Percentiles rank a stretch among this genome's conserved stretches.
These are phyloP conservation scores for Cairneyella variabilis DNA, from an alignment of 495 filamentous ascomycete genomes.

Conservation along the genomic window DNA sequence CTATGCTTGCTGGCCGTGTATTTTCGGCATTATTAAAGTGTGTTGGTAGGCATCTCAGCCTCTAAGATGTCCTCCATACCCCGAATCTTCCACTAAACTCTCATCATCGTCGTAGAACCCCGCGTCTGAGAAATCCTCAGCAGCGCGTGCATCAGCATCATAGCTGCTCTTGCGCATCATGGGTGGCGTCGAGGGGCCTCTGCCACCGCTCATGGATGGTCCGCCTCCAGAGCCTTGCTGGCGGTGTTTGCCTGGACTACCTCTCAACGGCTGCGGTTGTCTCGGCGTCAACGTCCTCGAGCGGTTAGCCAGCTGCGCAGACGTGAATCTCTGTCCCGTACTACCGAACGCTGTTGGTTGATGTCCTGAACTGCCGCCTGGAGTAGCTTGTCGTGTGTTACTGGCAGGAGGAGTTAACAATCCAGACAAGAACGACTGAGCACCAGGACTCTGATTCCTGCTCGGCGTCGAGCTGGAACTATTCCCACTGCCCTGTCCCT, in stretches of 20 bases:
- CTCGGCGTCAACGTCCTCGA: slow-evolving; percentile 30
- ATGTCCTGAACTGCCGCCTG: slow-evolving; percentile 38
- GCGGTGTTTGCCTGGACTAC: slow-evolving; percentile 9
- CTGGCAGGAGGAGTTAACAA: slow-evolving; percentile 74
- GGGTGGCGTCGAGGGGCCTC: slow-evolving; percentile 57
- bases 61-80: background rate
- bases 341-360: slow-evolving; percentile 49
- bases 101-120: slow-evolving; percentile 54
- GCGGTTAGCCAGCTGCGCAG: slow-evolving; percentile 43
- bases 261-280: slow-evolving; percentile 16
- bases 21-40: background rate
- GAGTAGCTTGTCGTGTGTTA: slow-evolving; percentile 39
- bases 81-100: slow-evolving; percentile 20
- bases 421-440: slow-evolving; percentile 54
- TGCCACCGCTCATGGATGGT: background rate
- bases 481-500: background rate
- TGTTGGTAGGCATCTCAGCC: background rate
- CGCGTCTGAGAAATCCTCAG: slow-evolving; percentile 50
- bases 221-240: background rate
- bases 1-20: background rate
- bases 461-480: slow-evolving; percentile 42
- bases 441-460: slow-evolving; percentile 53
- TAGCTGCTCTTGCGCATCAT: slow-evolving; percentile 66
- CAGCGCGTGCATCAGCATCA: slow-evolving; percentile 62
- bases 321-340: slow-evolving; percentile 47